Conservation (phyloP, 2,329 filamentous ascomycete genomes). For the Bipolaris cookei region DNA sequence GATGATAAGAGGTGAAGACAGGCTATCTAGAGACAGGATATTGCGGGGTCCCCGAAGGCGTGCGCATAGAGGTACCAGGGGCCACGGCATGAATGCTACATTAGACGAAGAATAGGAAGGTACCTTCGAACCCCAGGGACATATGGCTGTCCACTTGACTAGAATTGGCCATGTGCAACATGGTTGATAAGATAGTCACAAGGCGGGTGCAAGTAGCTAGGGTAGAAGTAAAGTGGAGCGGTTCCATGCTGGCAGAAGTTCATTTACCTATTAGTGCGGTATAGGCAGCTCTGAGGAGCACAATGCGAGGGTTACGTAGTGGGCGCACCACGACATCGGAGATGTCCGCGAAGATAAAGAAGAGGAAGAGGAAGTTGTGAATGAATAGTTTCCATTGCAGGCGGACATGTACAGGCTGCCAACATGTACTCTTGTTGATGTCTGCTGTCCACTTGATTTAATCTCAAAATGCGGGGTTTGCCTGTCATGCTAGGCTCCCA, state of each 20-base stretch:
- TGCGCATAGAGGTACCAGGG: neutral
- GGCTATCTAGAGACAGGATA: neutral
- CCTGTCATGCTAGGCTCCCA: neutral
- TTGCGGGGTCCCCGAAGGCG: constrained; percentile 9
- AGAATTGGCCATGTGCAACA: constrained; percentile 5
- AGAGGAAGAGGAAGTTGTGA: neutral
- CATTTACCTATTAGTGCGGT: constrained; percentile 3
- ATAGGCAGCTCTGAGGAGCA: neutral
- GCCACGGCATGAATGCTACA: constrained; percentile 2
- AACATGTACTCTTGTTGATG: neutral
- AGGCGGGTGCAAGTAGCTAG: constrained; percentile 11
- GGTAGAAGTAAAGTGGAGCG: constrained; percentile 8
- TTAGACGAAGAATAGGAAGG: constrained; percentile 13
- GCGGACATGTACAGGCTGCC: neutral
- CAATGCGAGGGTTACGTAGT: neutral
- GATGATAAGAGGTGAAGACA: neutral
- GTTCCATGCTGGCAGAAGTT: constrained; percentile 4
- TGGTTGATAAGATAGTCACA: constrained; percentile 8
- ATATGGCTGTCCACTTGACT: neutral
- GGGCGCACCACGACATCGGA: neutral
- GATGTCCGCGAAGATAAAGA: neutral
- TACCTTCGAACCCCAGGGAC: neutral
- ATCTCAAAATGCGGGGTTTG: constrained; percentile 6
- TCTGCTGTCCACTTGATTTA: neutral
- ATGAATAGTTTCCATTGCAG: neutral